Percentiles rank a stretch among this genome's conserved stretches.
phyloP scores from a whole-genome alignment of 1,284 basidiomycete genomes.

The Cryptococcus amylolentus region DNA sequence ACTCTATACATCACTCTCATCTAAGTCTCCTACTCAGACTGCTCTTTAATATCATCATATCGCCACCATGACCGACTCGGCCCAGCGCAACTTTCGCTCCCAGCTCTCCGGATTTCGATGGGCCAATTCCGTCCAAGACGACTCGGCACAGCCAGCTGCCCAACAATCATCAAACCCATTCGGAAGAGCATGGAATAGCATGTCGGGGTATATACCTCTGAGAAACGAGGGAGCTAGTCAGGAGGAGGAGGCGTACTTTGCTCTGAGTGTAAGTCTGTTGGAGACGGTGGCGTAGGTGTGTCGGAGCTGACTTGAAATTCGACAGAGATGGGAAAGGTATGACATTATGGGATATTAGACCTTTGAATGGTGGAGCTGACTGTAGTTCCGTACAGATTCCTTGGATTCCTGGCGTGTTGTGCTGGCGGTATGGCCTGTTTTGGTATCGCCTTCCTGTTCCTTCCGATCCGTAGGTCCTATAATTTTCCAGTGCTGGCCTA shows the following conservation, averaged over 20 bases:
- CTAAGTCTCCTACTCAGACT: neutral
- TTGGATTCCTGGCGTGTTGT: conserved; percentile 90
- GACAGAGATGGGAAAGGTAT: conserved; percentile 45
- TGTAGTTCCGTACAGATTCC: conserved; percentile 56
- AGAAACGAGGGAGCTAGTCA: conserved; percentile 76
- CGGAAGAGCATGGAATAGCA: conserved; percentile 54
- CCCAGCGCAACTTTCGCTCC: conserved; percentile 42
- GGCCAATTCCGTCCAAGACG: conserved; percentile 70
- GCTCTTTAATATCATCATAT: neutral
- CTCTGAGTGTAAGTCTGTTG: conserved; percentile 64
- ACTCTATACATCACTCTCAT: no score
- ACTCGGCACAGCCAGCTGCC: conserved; percentile 57
- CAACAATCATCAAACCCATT: conserved; percentile 54
- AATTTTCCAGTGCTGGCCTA: neutral
- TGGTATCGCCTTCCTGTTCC: conserved; percentile 86
- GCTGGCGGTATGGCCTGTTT: conserved; percentile 91
- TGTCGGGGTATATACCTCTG: conserved; percentile 78
- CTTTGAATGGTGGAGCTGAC: neutral
- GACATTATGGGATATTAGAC: neutral
- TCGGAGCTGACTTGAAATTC: conserved; percentile 6
- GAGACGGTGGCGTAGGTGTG: conserved; percentile 13
- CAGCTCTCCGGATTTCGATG: conserved; percentile 67
- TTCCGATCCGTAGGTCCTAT: conserved; percentile 60
- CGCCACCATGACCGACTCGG: conserved; percentile 24
- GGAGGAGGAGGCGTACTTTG: conserved; percentile 96